Base-by-base conservation (phyloP, 768 basidiomycete species). In the Leccinum subtestaceum region DNA sequence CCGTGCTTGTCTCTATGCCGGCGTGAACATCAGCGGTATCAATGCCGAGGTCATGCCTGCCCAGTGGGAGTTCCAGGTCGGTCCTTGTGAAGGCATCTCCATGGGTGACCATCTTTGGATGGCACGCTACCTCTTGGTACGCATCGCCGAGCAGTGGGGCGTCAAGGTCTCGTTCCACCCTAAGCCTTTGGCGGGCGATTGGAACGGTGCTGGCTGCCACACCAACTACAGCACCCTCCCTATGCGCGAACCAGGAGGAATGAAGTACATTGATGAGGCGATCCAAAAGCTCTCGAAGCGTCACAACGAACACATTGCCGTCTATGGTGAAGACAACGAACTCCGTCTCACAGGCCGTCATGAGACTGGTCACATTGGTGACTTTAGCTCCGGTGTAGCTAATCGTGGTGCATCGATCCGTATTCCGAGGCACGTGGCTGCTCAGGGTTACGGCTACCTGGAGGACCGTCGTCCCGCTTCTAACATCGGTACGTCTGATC, bases 51-150 rank as follows among this genome's bases (percentile, higher is more conserved):
- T 98, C 61, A 98, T 98, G 96, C 96, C 97, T 15, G 88, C 95
- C 57, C 97, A 99, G 76, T 99, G 97, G 97, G 97, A 99, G 80
- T 99, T 96, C 90, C 97, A 99, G 77, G 94, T 99, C 66, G 96
- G 97, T 55, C 97, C 97, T 31, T 98, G 96, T 69, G 90, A 92
- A 74, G 97, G 97, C 56, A 98, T 98, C 75, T 81, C 89, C 60
- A 96, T 98, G 94, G 97, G 97, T 66, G 97, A 99, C 76, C 96
- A 99, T 78, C 88, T 99, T 67, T 97, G 95, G 94, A 94, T 98
- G 86, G 93, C 97, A 38, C 92, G 97, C 66, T 99, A 89, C 82
- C 89, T 99, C 66, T 88, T 98, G 68, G 75, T 93, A 72, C 91
- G 97, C 66, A 88, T 97, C 66, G 95, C 96, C 65, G 97, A 98